Conservation (phyloP, 73 alveolate genomes). For the Paramecium biaurelia region DNA sequence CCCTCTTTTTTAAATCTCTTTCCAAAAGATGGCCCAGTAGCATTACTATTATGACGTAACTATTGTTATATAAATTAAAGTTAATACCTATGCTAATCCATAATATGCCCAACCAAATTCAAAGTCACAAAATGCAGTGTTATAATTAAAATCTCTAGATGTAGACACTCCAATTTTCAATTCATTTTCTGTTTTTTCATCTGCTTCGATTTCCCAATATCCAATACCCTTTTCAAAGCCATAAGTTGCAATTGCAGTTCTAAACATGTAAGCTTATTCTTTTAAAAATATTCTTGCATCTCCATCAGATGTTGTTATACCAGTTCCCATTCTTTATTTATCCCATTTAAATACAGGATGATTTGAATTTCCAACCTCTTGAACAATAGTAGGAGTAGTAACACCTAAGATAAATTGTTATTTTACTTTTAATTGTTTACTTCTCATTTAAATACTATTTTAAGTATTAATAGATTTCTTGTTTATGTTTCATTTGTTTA, state of each 20-base stretch:
- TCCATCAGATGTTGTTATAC: constrained; percentile 21
- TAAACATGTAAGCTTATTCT: constrained; percentile 67
- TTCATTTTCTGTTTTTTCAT: constrained; percentile 83
- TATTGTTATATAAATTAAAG: neutral
- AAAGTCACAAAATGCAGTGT: constrained; percentile 81
- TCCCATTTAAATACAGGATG: constrained; percentile 52
- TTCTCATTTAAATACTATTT: neutral
- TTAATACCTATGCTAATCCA: constrained; percentile 73
- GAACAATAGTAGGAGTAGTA: neutral
- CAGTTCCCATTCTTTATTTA: constrained; percentile 48
- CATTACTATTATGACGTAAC: constrained; percentile 80
- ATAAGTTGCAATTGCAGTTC: constrained; percentile 49
- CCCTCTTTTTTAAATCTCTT: constrained; percentile 82
- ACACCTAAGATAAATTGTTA: neutral
- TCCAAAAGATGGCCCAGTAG: constrained; percentile 80
- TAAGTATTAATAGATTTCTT: neutral
- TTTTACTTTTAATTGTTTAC: neutral
- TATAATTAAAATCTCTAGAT: constrained; percentile 70
- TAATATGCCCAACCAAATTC: constrained; percentile 87
- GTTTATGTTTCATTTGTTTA: neutral
- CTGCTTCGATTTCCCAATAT: constrained; percentile 88
- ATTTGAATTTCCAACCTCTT: neutral
- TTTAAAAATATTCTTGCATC: constrained; percentile 48
- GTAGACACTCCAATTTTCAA: constrained; percentile 80
- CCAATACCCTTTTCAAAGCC: constrained; percentile 69